phyloP scores from a whole-genome alignment of 495 filamentous ascomycete species.

The Halenospora varia region DNA sequence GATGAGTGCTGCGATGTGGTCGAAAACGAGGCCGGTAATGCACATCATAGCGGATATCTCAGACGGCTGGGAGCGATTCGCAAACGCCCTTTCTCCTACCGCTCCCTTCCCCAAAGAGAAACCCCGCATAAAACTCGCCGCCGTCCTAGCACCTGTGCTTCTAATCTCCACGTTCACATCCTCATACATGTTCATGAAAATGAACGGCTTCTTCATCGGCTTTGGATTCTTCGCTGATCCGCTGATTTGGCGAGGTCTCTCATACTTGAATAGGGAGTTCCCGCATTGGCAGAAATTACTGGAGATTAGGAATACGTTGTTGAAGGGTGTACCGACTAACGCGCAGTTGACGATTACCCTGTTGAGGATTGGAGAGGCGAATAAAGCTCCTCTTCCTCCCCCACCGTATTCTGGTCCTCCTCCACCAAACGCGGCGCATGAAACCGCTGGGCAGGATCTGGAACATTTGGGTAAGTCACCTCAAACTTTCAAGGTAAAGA shows the following conservation, averaged over 20 bases:
- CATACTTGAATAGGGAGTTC: conserved; percentile 59
- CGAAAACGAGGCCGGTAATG: conserved; percentile 72
- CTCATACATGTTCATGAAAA: conserved; percentile 73
- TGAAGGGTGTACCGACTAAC: conserved; percentile 85
- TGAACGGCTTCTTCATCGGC: conserved; percentile 59
- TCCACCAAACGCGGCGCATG: conserved; percentile 46
- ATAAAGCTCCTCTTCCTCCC: conserved; percentile 77
- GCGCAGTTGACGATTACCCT: conserved; percentile 82
- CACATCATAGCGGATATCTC: conserved; percentile 67
- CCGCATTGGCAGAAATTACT: conserved; percentile 75
- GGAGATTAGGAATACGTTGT: conserved; percentile 53
- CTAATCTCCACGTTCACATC: conserved; percentile 57
- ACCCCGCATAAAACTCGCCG: conserved; percentile 59
- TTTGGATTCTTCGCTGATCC: conserved; percentile 81
- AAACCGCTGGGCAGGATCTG: conserved; percentile 41
- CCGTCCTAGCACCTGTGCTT: conserved; percentile 53
- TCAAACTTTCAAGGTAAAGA: neutral
- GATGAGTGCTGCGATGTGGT: conserved; percentile 74
- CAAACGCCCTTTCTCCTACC: conserved; percentile 77
- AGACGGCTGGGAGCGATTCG: conserved; percentile 77
- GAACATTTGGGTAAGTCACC: conserved; percentile 25
- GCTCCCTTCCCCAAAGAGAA: conserved; percentile 66
- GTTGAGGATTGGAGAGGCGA: conserved; percentile 80
- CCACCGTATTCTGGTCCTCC: conserved; percentile 56
- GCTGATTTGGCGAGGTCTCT: conserved; percentile 52